A percentile compares a stretch with the other conserved stretches of the same genome.
Evolutionary conservation across 1,139 yeast species (phyloP).

Genomic region (Geotrichum aggregatum): DNA sequence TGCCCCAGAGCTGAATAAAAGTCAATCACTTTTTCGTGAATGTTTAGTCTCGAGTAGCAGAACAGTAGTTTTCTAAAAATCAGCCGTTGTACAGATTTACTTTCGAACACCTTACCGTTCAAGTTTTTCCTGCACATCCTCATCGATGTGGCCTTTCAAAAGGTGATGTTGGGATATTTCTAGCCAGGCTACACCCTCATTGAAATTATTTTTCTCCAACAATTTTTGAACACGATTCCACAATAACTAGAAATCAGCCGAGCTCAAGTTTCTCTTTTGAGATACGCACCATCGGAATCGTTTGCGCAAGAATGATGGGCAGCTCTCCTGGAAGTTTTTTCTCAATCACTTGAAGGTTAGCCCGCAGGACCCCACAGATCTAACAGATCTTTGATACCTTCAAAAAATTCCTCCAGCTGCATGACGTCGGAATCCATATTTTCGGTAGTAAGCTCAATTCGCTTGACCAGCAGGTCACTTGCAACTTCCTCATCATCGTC

Average conservation of each 20-base stretch:
- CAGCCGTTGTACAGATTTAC: too few species aligned
- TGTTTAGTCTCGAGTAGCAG: conserved; percentile 13
- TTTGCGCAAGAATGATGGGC: conserved; percentile 14
- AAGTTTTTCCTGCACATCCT: conserved; percentile 13
- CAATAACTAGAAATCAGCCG: conserved; percentile 12
- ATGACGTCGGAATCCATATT: conserved; percentile 1
- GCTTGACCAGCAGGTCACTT: conserved; percentile 12
- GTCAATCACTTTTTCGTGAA: conserved; percentile 5
- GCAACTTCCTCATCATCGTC: conserved; percentile 15
- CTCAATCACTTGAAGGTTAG: conserved; percentile 16
- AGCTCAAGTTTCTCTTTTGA: neutral
- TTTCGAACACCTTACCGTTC: conserved; percentile 12
- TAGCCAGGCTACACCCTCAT: conserved; percentile 16
- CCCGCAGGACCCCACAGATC: neutral
- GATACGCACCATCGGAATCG: conserved; percentile 18
- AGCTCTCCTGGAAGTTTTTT: conserved; percentile 14
- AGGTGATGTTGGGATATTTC: conserved; percentile 12
- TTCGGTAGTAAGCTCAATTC: conserved; percentile 19
- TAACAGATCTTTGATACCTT: conserved; percentile 1
- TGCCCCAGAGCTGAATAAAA: conserved; percentile 4
- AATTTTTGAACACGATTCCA: conserved; percentile 19
- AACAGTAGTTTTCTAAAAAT: conserved; percentile 13
- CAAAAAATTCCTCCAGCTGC: conserved; percentile 20
- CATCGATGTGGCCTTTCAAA: conserved; percentile 9
- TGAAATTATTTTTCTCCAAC: conserved; percentile 1